Evolutionary conservation across 768 basidiomycete genomes (phyloP).

Genomic region (Rubroboletus pulcherrimus): DNA sequence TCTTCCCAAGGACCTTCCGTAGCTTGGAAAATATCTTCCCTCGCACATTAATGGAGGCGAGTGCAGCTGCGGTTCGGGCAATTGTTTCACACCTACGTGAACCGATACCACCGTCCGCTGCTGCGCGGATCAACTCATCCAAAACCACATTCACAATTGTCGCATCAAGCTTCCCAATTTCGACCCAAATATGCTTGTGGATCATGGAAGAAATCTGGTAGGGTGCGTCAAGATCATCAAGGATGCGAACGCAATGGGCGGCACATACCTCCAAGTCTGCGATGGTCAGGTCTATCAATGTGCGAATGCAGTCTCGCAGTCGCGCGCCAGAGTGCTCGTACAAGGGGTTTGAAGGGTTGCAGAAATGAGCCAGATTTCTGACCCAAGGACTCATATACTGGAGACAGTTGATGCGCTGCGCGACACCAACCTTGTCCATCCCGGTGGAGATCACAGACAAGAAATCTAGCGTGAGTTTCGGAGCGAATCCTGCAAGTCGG

Average conservation of each 20-base stretch:
- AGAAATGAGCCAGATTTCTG: conserved; percentile 68
- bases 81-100: conserved; percentile 73
- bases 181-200: conserved; percentile 74
- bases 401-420: conserved; percentile 67
- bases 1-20: conserved; percentile 76
- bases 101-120: conserved; percentile 79
- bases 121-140: conserved; percentile 77
- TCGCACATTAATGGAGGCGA: conserved; percentile 74
- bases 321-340: conserved; percentile 72
- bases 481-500: conserved; percentile 65
- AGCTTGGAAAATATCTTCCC: conserved; percentile 75
- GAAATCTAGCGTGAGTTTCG: conserved; percentile 84
- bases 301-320: conserved; percentile 77
- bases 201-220: conserved; percentile 58
- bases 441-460: conserved; percentile 76
- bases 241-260: not conserved
- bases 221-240: conserved; percentile 1
- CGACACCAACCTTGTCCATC: conserved; percentile 44
- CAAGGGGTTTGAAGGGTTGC: conserved; percentile 61
- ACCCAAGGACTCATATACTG: conserved; percentile 90
- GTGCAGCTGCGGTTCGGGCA: conserved; percentile 64
- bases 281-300: conserved; percentile 71
- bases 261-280: conserved; percentile 66
- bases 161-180: conserved; percentile 67
- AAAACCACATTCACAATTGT: conserved; percentile 67